Conservation (phyloP, 2,329 filamentous ascomycete species). For the Albophoma yamanashiensis region DNA sequence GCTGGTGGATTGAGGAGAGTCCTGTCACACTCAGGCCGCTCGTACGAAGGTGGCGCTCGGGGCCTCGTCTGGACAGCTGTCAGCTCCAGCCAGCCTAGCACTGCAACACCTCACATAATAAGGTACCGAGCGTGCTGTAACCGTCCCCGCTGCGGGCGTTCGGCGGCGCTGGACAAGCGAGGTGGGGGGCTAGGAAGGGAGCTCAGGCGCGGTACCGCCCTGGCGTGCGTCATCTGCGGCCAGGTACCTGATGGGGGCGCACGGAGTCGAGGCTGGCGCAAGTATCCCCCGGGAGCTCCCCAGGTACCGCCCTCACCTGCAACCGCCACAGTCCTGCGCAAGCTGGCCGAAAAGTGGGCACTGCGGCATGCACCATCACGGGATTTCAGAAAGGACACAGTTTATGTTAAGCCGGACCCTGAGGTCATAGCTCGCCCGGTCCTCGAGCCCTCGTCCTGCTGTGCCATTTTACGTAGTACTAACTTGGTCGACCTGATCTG, state of each 20-base stretch:
- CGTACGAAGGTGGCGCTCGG: too few relatives aligned
- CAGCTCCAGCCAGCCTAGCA: neutral
- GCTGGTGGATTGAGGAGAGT: neutral
- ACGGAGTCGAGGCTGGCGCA: neutral
- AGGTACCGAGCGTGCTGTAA: neutral
- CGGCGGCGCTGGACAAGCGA: neutral
- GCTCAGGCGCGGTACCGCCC: neutral
- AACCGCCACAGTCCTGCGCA: constrained; percentile 6
- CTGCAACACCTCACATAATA: neutral
- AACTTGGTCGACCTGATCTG: neutral
- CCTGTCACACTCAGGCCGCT: neutral
- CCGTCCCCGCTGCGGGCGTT: neutral
- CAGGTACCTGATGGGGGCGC: neutral
- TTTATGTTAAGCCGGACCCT: constrained; percentile 10
- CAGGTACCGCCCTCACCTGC: constrained; percentile 10
- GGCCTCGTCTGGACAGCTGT: neutral
- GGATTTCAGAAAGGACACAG: constrained; percentile 27
- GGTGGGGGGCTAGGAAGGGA: neutral
- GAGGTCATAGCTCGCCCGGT: neutral
- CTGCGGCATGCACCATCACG: constrained; percentile 13
- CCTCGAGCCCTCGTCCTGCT: neutral
- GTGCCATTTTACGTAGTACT: neutral
- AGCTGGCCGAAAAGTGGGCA: neutral
- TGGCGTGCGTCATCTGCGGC: neutral
- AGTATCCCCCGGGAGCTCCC: neutral